phyloP scores from a whole-genome alignment of 176 grass and related monocot species.

The Lolium multiflorum region DNA sequence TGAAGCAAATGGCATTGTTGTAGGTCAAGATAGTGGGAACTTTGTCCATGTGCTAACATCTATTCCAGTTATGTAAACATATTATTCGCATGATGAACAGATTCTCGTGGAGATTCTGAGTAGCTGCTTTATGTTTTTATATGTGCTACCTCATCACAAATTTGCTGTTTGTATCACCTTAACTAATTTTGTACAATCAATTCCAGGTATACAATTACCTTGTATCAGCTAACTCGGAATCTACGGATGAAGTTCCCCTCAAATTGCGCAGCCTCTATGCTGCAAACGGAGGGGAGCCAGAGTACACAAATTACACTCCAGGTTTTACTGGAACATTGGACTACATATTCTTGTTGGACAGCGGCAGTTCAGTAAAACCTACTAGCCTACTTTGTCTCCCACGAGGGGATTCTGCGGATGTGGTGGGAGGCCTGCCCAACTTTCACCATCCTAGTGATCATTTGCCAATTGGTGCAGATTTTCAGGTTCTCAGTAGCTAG shows the following conservation, averaged over 20 bases:
- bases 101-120: constrained; percentile 5
- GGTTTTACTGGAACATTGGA: constrained; percentile 91
- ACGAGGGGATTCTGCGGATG: constrained; percentile 50
- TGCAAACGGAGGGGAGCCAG: constrained; percentile 76
- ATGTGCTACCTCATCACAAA: neutral
- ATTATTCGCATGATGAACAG: constrained; percentile 7
- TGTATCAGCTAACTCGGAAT: constrained; percentile 43
- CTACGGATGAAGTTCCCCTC: constrained; percentile 43
- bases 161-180: constrained; percentile 4
- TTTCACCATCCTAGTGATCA: constrained; percentile 86
- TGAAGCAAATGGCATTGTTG: neutral
- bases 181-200: constrained; percentile 24
- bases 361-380: constrained; percentile 60
- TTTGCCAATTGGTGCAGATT: constrained; percentile 85
- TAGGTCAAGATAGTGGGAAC: constrained; percentile 20
- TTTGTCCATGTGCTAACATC: neutral
- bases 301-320: constrained; percentile 91
- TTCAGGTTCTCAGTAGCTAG: constrained; percentile 43
- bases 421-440: constrained; percentile 81
- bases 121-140: constrained; percentile 1
- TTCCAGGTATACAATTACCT: constrained; percentile 89
- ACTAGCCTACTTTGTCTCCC: constrained; percentile 73
- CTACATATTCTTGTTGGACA: constrained; percentile 65
- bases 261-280: constrained; percentile 77
- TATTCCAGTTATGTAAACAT: constrained; percentile 16